Percentiles rank a stretch among this genome's conserved stretches.
These are phyloP conservation scores for Arthroderma sp. DNA, from an alignment of 2,329 filamentous ascomycete genomes.

Conservation along the genomic window DNA sequence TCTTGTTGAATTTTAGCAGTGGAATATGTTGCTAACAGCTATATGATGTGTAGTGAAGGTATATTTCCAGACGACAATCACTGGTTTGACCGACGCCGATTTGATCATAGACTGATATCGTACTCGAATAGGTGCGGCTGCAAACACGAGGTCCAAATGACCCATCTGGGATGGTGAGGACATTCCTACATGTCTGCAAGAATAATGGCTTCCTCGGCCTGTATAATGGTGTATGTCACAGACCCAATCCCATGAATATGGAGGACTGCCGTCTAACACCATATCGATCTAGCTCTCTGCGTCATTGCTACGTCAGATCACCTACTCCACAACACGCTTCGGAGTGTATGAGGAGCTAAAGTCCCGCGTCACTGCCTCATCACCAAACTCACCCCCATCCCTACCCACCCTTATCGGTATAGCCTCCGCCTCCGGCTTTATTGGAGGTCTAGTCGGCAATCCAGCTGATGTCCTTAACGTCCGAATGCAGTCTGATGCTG, in stretches of 20 bases:
- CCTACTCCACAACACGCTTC: constrained; percentile 93
- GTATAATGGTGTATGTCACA: constrained; percentile 59
- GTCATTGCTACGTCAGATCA: constrained; percentile 82
- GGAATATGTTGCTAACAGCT: constrained; percentile 11
- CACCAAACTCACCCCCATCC: constrained; percentile 42
- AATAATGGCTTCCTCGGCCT: constrained; percentile 65
- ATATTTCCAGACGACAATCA: constrained; percentile 8
- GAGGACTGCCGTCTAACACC: neutral
- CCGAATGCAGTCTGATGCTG: constrained; percentile 89
- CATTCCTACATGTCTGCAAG: constrained; percentile 67
- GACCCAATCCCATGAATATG: neutral
- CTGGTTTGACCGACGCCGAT: neutral
- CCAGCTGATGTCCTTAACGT: constrained; percentile 95
- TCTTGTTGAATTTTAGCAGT: too few relatives aligned
- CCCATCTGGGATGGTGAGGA: constrained; percentile 70
- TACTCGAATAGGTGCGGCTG: constrained; percentile 54
- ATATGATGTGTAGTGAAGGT: constrained; percentile 40
- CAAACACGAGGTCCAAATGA: constrained; percentile 69
- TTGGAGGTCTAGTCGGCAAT: constrained; percentile 83
- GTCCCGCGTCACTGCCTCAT: constrained; percentile 44
- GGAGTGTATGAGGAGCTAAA: constrained; percentile 94
- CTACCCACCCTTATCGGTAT: constrained; percentile 70
- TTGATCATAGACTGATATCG: neutral
- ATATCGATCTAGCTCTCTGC: constrained; percentile 54
- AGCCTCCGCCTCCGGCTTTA: constrained; percentile 68